Conservation (phyloP, 2,329 filamentous ascomycete genomes). For the Curvularia lunata region DNA sequence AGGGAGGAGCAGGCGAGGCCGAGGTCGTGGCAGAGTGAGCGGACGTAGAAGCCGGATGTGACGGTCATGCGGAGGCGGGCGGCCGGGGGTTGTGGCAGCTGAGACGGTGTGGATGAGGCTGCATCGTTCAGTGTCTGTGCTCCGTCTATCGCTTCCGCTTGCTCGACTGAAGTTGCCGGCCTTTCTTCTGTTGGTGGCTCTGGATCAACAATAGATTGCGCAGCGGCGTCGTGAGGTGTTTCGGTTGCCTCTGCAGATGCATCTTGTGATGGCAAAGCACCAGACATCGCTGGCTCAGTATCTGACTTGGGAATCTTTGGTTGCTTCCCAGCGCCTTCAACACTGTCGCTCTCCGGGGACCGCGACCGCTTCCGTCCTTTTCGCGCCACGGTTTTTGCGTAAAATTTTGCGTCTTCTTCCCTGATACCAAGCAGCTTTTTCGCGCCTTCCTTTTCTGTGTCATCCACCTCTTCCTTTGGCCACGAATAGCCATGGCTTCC, state of each 20-base stretch:
- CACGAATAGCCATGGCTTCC: constrained; percentile 80
- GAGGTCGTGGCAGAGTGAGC: constrained; percentile 90
- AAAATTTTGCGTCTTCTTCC: constrained; percentile 34
- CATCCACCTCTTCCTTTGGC: constrained; percentile 78
- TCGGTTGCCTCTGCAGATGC: neutral
- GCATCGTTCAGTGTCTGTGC: neutral
- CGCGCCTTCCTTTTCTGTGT: constrained; percentile 76
- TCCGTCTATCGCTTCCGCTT: neutral
- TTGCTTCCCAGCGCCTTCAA: constrained; percentile 26
- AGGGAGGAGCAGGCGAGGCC: constrained; percentile 81
- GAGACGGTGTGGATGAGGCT: constrained; percentile 1
- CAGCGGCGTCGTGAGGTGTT: neutral
- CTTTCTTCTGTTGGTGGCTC: constrained; percentile 5
- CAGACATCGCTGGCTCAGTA: constrained; percentile 43
- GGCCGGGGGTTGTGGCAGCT: constrained; percentile 62
- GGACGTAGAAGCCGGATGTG: constrained; percentile 94
- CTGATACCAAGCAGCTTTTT: constrained; percentile 65
- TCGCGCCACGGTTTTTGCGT: constrained; percentile 32
- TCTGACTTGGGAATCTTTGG: constrained; percentile 37
- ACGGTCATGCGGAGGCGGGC: constrained; percentile 88
- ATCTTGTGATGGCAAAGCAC: constrained; percentile 34
- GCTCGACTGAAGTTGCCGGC: neutral
- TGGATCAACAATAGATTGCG: neutral
- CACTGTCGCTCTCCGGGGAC: constrained; percentile 19
- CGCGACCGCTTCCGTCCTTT: constrained; percentile 34